Conservation (phyloP, 2,329 filamentous ascomycete genomes). For the Fusarium scirpi region DNA sequence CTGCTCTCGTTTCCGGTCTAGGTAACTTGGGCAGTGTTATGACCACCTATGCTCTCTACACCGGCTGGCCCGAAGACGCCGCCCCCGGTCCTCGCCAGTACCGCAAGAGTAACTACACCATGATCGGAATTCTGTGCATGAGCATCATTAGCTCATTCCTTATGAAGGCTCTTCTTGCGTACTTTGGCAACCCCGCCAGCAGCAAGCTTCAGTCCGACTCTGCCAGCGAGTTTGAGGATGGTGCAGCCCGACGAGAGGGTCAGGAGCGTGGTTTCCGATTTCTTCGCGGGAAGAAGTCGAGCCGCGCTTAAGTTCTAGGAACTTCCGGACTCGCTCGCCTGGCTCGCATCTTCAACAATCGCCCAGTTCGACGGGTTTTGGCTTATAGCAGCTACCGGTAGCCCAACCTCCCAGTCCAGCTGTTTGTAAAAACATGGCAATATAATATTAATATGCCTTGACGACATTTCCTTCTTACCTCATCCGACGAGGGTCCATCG, state of each 20-base stretch:
- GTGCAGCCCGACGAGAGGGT: slow-evolving; percentile 69
- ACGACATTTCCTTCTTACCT: slow-evolving; percentile 33
- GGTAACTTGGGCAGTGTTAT: slow-evolving; percentile 88
- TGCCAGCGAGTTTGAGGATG: slow-evolving; percentile 65
- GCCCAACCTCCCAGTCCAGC: slow-evolving; percentile 54
- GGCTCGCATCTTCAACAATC: slow-evolving; percentile 50
- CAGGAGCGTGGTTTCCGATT: slow-evolving; percentile 69
- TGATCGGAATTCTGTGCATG: slow-evolving; percentile 85
- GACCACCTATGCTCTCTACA: slow-evolving; percentile 90
- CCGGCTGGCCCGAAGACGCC: slow-evolving; percentile 84
- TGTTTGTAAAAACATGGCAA: slow-evolving; percentile 30
- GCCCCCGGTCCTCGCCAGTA: slow-evolving; percentile 76
- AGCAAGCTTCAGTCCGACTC: slow-evolving; percentile 58
- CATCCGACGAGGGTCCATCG: slow-evolving; percentile 1
- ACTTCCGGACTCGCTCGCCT: slow-evolving; percentile 5
- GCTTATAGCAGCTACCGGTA: slow-evolving; percentile 43
- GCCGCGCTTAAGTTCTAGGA: slow-evolving; percentile 42
- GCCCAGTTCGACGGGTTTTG: slow-evolving; percentile 13
- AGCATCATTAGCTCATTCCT: slow-evolving; percentile 79
- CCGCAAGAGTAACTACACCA: slow-evolving; percentile 85
- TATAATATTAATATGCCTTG: slow-evolving; percentile 8
- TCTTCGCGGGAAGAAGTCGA: slow-evolving; percentile 51
- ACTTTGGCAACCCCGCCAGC: slow-evolving; percentile 66
- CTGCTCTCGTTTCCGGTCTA: slow-evolving; percentile 85
- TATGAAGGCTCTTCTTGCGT: slow-evolving; percentile 75